These are phyloP conservation scores for Pseudoscleropodium purum DNA, from an alignment of 225 moss, liverwort and hornwort genomes.

Conservation along the genomic window DNA sequence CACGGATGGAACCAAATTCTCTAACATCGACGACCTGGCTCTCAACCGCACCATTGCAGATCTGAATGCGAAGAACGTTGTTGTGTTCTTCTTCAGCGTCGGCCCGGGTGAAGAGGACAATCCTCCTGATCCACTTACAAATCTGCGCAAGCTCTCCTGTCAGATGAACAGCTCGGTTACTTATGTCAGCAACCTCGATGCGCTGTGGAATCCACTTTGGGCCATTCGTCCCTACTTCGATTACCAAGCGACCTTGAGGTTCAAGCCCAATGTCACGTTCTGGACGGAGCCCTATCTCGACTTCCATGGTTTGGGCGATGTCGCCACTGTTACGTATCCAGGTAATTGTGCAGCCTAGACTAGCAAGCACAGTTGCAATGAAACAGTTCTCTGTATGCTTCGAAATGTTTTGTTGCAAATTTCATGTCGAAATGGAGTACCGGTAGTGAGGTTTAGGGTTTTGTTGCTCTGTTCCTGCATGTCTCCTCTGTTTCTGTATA, in stretches of 20 bases:
- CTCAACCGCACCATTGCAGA: conserved; percentile 8
- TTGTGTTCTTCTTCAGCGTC: conserved; percentile 33
- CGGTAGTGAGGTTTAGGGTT: not conserved
- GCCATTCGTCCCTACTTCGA: conserved; percentile 38
- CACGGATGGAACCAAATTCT: conserved; percentile 21
- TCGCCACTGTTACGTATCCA: conserved; percentile 28
- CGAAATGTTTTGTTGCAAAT: not conserved
- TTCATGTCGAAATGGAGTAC: not conserved
- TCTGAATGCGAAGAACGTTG: not conserved
- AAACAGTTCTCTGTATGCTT: not conserved
- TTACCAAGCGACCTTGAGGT: conserved; percentile 29
- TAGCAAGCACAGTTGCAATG: not conserved
- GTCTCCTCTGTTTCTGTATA: not conserved
- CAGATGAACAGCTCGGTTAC: conserved; percentile 28
- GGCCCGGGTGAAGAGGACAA: conserved; percentile 11
- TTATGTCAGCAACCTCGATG: conserved; percentile 15
- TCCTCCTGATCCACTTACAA: conserved; percentile 18
- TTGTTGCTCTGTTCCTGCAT: not conserved
- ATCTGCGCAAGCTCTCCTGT: conserved; percentile 27
- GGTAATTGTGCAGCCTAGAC: not conserved
- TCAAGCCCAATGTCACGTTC: conserved; percentile 15
- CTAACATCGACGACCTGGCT: not conserved
- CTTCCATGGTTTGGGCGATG: conserved; percentile 30
- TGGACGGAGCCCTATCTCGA: conserved; percentile 29
- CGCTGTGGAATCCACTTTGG: conserved; percentile 38